Conservation (phyloP, 2,329 filamentous ascomycete genomes). For the Knoxdaviesia capensis region DNA sequence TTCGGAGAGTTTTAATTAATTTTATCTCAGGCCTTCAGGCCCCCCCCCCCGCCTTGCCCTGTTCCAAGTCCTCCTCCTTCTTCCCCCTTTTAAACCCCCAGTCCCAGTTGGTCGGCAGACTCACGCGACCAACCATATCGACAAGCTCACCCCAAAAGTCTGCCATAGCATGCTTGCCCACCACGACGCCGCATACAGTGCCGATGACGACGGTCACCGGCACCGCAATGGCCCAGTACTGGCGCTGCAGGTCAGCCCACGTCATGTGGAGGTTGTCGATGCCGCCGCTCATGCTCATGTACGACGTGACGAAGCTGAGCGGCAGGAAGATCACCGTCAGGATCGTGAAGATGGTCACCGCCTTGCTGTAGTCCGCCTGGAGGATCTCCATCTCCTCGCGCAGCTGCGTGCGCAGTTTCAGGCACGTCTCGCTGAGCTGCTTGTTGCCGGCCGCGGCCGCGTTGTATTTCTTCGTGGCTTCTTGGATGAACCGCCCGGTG, state of each 20-base stretch:
- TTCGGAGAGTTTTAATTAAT: too few species aligned
- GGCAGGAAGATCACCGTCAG: constrained; percentile 19
- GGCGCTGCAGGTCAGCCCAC: constrained; percentile 11
- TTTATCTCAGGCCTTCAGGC: too few species aligned
- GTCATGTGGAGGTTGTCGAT: constrained; percentile 15
- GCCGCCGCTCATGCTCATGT: constrained; percentile 21
- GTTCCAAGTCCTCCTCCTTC: too few species aligned
- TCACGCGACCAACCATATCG: too few species aligned
- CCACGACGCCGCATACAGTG: too few species aligned
- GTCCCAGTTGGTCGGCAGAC: too few species aligned
- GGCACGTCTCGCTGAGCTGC: constrained; percentile 2
- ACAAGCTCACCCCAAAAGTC: too few species aligned
- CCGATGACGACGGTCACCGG: constrained; percentile 14
- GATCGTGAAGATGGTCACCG: constrained; percentile 16
- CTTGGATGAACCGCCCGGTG: constrained; percentile 1
- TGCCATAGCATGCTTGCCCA: too few species aligned
- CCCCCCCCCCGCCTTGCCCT: too few species aligned
- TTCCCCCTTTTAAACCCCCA: too few species aligned
- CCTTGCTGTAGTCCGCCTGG: constrained; percentile 12
- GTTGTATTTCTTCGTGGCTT: too few species aligned
- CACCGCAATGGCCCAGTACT: constrained; percentile 19
- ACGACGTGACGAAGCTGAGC: constrained; percentile 11
- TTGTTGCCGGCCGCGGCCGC: too few species aligned
- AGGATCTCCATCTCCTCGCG: constrained; percentile 8
- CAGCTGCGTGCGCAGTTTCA: not conserved